Conservation (phyloP, 495 filamentous ascomycete genomes). For the Penicillium subrubescens region DNA sequence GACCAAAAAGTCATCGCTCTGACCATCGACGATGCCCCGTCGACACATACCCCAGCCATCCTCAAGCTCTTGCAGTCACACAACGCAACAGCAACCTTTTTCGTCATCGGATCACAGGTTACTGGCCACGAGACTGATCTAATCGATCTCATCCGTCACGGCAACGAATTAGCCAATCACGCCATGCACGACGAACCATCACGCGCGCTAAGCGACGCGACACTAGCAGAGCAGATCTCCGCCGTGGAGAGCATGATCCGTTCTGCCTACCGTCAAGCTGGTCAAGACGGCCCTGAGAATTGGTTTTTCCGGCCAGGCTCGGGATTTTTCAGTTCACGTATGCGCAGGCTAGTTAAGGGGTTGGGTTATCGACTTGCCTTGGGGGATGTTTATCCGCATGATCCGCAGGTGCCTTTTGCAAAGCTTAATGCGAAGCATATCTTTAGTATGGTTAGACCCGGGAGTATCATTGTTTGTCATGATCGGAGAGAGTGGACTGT, state of each 20-base stretch:
- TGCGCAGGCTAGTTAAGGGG: conserved; percentile 56
- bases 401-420: conserved; percentile 70
- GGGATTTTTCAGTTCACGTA: conserved; percentile 72
- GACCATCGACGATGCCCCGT: conserved; percentile 84
- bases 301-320: conserved; percentile 79
- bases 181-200: conserved; percentile 82
- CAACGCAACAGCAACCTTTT: conserved; percentile 71
- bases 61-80: conserved; percentile 59
- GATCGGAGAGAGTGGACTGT: conserved; percentile 78
- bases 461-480: conserved; percentile 80
- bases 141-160: conserved; percentile 59
- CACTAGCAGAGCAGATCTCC: conserved; percentile 41
- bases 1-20: conserved; percentile 67
- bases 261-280: conserved; percentile 52
- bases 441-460: conserved; percentile 72
- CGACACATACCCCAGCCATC: conserved; percentile 70
- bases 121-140: conserved; percentile 59
- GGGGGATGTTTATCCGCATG: conserved; percentile 84
- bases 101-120: conserved; percentile 77
- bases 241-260: conserved; percentile 52
- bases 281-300: conserved; percentile 35
- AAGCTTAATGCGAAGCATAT: conserved; percentile 78
- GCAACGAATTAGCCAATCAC: conserved; percentile 80
- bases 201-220: conserved; percentile 40
- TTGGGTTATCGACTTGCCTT: conserved; percentile 70